Evolutionary conservation across 208 protist genomes (phyloP).

Genomic region (Acanthamoeba royreba): DNA sequence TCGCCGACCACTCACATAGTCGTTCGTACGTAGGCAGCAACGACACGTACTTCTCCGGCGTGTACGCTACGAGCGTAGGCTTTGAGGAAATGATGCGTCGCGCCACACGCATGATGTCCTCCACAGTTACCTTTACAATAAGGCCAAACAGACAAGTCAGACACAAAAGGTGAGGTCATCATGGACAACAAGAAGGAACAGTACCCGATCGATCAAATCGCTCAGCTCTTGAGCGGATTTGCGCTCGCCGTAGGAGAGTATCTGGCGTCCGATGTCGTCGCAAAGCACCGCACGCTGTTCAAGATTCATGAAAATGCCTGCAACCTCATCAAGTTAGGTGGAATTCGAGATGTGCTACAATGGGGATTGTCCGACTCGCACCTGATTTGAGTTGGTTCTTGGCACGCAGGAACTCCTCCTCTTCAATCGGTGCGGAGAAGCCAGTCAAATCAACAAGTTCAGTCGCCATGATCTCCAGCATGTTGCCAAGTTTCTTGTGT

Average conservation of each 20-base stretch:
- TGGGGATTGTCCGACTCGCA: background rate
- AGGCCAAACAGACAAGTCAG: background rate
- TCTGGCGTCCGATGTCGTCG: background rate
- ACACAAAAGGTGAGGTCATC: background rate
- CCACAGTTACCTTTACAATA: background rate
- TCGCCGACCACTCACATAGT: background rate
- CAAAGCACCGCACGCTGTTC: background rate
- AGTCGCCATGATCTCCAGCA: constrained; percentile 29
- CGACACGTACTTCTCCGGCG: background rate
- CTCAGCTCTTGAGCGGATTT: constrained; percentile 11
- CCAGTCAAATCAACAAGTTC: background rate
- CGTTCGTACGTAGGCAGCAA: background rate
- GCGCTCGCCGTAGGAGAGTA: background rate
- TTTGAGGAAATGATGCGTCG: background rate
- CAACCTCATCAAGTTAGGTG: no score
- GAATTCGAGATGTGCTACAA: no score
- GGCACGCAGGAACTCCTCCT: constrained; percentile 65
- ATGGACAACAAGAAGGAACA: background rate
- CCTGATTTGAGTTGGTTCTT: constrained; percentile 62
- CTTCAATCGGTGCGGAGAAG: background rate
- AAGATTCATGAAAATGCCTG: constrained; percentile 32
- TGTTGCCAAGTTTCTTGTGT: background rate
- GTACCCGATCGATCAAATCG: background rate
- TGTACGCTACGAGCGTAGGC: background rate
- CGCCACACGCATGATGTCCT: background rate